Evolutionary conservation across 164 flowering plant genomes (phyloP).

Genomic region (Vitis labrusca): DNA sequence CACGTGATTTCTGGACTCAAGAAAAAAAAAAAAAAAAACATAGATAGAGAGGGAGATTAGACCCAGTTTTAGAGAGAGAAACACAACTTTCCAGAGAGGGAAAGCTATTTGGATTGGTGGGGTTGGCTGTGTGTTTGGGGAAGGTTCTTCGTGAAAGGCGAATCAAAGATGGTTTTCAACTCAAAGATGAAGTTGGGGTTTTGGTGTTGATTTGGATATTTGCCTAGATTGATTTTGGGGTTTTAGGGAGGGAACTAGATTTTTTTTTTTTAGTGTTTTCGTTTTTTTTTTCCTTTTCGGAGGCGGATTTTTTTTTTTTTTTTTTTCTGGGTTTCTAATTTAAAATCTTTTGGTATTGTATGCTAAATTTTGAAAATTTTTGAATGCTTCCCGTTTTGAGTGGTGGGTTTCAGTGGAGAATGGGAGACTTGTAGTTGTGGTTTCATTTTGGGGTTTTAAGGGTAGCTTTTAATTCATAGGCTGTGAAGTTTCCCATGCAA

Average conservation of each 20-base stretch:
- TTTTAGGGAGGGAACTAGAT: no score
- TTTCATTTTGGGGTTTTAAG: neutral
- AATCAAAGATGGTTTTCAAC: constrained; percentile 58
- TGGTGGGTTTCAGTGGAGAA: neutral
- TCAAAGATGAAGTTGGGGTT: constrained; percentile 72
- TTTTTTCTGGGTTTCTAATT: neutral
- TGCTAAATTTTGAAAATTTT: no score
- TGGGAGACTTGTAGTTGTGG: no score
- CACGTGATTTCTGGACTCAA: no score
- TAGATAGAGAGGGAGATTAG: neutral
- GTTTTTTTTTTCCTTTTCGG: no score
- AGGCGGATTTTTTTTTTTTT: no score
- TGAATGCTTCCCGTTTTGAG: neutral
- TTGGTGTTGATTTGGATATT: no score
- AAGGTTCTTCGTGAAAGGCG: constrained; percentile 44
- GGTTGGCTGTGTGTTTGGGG: neutral
- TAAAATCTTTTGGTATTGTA: no score
- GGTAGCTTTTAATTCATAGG: neutral
- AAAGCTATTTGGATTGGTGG: neutral
- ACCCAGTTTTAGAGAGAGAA: neutral
- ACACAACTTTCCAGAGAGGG: neutral
- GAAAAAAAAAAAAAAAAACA: no score
- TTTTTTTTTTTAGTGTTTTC: no score
- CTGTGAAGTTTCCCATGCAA: neutral
- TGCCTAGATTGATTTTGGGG: no score